Conservation (phyloP, 1,284 basidiomycete genomes). For the Fomitopsis palustris region DNA sequence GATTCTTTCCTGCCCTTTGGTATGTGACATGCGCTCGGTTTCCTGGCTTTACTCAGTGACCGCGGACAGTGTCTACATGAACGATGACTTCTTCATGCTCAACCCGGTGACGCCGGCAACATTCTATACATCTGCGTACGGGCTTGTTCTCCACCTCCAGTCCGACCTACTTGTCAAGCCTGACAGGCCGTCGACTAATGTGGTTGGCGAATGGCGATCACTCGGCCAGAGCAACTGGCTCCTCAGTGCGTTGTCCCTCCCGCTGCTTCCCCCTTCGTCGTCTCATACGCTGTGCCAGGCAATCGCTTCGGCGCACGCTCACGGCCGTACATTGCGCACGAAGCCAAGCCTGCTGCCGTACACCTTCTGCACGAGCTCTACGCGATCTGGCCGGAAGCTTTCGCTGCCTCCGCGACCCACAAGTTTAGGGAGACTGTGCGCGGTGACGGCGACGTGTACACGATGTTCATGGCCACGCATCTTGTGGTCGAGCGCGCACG, state of each 20-base stretch:
- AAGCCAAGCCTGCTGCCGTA: conserved; percentile 31
- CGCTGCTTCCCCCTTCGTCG: background rate
- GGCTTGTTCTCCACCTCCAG: conserved; percentile 29
- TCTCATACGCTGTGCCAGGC: conserved; percentile 14
- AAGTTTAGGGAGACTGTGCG: conserved; percentile 31
- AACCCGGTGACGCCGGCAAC: conserved; percentile 22
- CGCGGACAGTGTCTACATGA: conserved; percentile 24
- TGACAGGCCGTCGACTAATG: conserved; percentile 15
- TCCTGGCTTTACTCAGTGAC: background rate
- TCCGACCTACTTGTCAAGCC: conserved; percentile 22
- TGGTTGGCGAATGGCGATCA: conserved; percentile 31
- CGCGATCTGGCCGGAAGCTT: conserved; percentile 24
- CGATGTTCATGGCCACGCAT: conserved; percentile 33
- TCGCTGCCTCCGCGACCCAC: conserved; percentile 28
- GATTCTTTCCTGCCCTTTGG: too few species aligned
- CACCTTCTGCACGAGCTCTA: conserved; percentile 31
- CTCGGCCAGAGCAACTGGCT: conserved; percentile 26
- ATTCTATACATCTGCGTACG: conserved; percentile 29
- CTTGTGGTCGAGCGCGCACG: conserved; percentile 37
- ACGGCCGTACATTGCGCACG: conserved; percentile 38
- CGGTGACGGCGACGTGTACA: conserved; percentile 30
- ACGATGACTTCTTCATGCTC: conserved; percentile 29
- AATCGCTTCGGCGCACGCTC: conserved; percentile 33
- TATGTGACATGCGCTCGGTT: too few species aligned
- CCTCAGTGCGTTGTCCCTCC: conserved; percentile 16